These are phyloP conservation scores for Solanum chiquidenum DNA, from an alignment of 257 asterid species.

Conservation along the genomic window DNA sequence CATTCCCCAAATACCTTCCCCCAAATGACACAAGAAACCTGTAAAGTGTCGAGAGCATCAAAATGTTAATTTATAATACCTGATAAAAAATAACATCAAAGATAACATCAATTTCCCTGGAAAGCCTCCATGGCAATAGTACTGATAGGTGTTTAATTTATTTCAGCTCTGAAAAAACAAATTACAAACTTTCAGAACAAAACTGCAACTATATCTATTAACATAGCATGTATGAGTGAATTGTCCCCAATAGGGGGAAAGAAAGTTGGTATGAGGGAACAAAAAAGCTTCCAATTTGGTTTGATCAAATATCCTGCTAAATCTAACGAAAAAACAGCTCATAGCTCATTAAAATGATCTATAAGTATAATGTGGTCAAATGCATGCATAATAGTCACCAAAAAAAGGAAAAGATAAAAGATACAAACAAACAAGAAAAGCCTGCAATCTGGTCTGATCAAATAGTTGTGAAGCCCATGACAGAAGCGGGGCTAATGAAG, in stretches of 20 bases:
- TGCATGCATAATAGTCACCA: background rate
- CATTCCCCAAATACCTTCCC: conserved; percentile 56
- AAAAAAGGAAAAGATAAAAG: background rate
- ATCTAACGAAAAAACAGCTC: background rate
- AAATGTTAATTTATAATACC: background rate
- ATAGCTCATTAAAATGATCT: background rate
- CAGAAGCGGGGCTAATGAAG: background rate
- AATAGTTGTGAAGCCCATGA: background rate
- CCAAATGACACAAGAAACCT: conserved; percentile 83
- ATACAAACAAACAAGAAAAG: background rate
- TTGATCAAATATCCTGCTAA: background rate
- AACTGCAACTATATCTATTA: background rate
- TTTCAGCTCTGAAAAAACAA: background rate
- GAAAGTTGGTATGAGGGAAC: background rate
- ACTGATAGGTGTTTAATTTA: background rate
- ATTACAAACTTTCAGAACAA: background rate
- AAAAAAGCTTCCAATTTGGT: background rate
- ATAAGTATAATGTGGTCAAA: background rate
- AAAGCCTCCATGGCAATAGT: background rate
- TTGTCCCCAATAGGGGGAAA: background rate
- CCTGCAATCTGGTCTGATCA: background rate
- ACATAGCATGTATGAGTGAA: background rate
- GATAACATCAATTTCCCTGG: background rate
- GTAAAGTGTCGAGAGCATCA: conserved; percentile 23
- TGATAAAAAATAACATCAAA: background rate